Evolutionary conservation across 495 filamentous ascomycete genomes (phyloP), one percentile per base, ranked within the genome.

Genomic region (Aspergillus diversus): DNA sequence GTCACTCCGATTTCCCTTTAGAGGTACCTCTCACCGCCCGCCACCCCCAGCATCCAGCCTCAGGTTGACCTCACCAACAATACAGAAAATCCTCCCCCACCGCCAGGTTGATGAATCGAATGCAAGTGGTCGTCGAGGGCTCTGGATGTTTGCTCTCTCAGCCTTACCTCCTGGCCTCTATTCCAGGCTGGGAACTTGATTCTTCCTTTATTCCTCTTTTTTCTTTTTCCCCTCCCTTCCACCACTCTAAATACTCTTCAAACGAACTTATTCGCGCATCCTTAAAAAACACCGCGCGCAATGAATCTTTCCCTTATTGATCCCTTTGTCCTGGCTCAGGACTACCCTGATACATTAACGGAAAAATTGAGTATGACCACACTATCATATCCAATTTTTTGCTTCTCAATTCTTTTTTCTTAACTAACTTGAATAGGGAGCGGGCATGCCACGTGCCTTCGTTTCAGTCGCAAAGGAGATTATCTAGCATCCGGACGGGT

Each of bases 391-490:
- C 35, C 34, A 27, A 7, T 7, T 13, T 47, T 3, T 33, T 15
- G 21, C 21, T 27, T 27, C 21, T 27, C 21, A 27, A 27, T 31
- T 21, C 3, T 17, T 50, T 50, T 11, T 50, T 17, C 16, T 7
- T 61, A 16, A 59, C 61, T 70, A 37, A 66, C 54, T 31, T 34
- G 4, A 58, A 57, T 46, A 87, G 85, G 81, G 60, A 87, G 82
- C 66, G 88, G 88, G 35, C 87, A 87, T 76, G 84, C 88, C 21
- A 85, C 85, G 31, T 85, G 82, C 66, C 80, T 97, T 49, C 90
- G 93, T 56, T 99, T 99, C 84, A 97, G 93, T 69, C 90, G 91
- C 73, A 90, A 87, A 72, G 95, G 95, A 69, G 93, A 98, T 73
- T 92, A 93, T 67, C 87, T 99, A 61, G 95, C 95, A 46, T 93